phyloP scores from a whole-genome alignment of 164 flowering plant species.

The Umbellularia californica region DNA sequence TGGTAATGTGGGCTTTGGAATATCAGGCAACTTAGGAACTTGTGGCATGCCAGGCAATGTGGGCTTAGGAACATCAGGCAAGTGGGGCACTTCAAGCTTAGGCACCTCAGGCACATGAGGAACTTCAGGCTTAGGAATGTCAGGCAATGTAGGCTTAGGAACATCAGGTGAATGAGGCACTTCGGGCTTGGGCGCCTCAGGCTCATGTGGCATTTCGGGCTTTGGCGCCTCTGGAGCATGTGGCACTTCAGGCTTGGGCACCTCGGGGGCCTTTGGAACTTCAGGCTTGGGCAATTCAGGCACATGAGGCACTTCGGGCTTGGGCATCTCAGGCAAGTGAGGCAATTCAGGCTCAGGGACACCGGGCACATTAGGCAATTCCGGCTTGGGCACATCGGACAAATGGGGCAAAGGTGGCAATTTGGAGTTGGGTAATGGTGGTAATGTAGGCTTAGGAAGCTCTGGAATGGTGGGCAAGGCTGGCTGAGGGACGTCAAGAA shows the following conservation, averaged over 20 bases:
- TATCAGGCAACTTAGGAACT: not conserved
- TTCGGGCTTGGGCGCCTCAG: not conserved
- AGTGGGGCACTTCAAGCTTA: not conserved
- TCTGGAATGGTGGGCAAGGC: no score
- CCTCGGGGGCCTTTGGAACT: not conserved
- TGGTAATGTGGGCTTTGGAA: not conserved
- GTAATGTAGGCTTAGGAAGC: not conserved
- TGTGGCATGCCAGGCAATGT: not conserved
- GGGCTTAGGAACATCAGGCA: not conserved
- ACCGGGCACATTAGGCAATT: not conserved
- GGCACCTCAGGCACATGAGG: not conserved
- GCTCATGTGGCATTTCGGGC: not conserved
- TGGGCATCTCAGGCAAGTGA: not conserved
- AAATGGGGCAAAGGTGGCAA: not conserved
- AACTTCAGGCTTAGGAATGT: not conserved
- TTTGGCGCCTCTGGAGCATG: not conserved
- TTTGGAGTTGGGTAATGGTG: not conserved
- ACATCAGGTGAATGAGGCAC: not conserved
- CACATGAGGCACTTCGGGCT: not conserved
- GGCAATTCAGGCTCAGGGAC: not conserved
- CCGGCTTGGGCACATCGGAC: not conserved
- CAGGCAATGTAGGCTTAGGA: not conserved
- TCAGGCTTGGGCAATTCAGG: not conserved
- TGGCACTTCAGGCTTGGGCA: not conserved
- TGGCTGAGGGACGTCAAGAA: no score